A percentile compares a stretch with the other conserved stretches of the same genome.
Conservation (phyloP, 345 rosid genomes). For the Lenwebbia sp. region DNA sequence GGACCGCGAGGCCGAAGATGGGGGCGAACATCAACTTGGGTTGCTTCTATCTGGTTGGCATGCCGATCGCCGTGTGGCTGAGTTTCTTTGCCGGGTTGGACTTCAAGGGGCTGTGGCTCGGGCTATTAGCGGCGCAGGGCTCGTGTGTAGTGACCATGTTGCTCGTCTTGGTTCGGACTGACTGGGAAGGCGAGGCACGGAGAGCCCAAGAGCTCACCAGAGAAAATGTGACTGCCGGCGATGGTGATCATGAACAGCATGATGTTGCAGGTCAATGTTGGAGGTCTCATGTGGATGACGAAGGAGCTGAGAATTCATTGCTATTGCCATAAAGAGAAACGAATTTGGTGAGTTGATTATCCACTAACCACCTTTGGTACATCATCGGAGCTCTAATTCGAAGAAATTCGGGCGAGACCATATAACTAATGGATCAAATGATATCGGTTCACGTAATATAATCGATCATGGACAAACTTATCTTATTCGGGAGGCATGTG, state of each 20-base stretch:
- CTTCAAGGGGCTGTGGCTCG: slow-evolving; percentile 76
- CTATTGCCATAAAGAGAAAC: neutral
- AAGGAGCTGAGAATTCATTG: neutral
- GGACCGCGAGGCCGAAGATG: slow-evolving; percentile 70
- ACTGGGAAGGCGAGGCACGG: slow-evolving; percentile 54
- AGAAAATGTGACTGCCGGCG: neutral
- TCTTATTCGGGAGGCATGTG: neutral
- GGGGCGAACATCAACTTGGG: slow-evolving; percentile 80
- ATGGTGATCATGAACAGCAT: neutral
- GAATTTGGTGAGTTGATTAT: neutral
- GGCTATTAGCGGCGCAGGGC: slow-evolving; percentile 78
- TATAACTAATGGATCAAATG: neutral
- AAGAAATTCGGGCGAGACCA: neutral
- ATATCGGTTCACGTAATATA: neutral
- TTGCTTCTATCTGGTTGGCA: slow-evolving; percentile 79
- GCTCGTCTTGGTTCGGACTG: slow-evolving; percentile 38
- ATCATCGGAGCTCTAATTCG: neutral
- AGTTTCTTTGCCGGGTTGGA: slow-evolving; percentile 47
- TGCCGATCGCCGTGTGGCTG: slow-evolving; percentile 71
- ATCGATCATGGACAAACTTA: neutral
- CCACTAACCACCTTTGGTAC: neutral
- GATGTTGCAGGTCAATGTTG: neutral
- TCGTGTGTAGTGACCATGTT: slow-evolving; percentile 62
- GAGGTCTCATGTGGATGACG: neutral
- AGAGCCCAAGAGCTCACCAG: slow-evolving; percentile 40